phyloP scores from a whole-genome alignment of 495 filamentous ascomycete species.

The Tuber borchii region DNA sequence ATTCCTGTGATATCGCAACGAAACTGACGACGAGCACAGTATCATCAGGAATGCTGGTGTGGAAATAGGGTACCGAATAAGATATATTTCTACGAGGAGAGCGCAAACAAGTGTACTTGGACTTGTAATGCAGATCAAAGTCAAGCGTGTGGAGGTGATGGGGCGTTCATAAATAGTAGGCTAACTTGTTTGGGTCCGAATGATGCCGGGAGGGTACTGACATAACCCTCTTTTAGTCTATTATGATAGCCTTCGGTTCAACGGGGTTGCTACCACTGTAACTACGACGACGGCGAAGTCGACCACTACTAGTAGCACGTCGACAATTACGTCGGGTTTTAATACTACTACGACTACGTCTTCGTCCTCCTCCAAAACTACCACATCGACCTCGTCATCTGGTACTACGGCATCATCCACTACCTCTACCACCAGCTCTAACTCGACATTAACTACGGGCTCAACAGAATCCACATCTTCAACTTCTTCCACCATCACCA shows the following conservation, averaged over 20 bases:
- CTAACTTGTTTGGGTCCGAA: slow-evolving; percentile 25
- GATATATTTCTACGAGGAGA: slow-evolving; percentile 35
- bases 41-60: slow-evolving; percentile 42
- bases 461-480: slow-evolving; percentile 6
- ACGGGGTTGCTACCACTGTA: slow-evolving; percentile 11
- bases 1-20: neutral
- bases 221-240: slow-evolving; percentile 1
- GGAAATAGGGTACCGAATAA: slow-evolving; percentile 41
- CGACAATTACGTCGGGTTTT: neutral
- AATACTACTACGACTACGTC: neutral
- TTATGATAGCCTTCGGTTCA: slow-evolving; percentile 16
- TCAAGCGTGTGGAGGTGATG: slow-evolving; percentile 20
- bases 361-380: neutral
- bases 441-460: neutral
- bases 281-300: slow-evolving; percentile 11
- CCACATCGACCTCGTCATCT: neutral
- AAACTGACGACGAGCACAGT: slow-evolving; percentile 17
- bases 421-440: neutral
- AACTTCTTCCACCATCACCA: neutral
- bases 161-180: slow-evolving; percentile 31
- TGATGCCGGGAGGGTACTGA: neutral
- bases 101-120: slow-evolving; percentile 26
- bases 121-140: slow-evolving; percentile 17
- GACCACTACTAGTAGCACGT: neutral
- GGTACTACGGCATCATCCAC: neutral